Conservation (phyloP, 2,329 filamentous ascomycete species). For the Xylaria sp. region DNA sequence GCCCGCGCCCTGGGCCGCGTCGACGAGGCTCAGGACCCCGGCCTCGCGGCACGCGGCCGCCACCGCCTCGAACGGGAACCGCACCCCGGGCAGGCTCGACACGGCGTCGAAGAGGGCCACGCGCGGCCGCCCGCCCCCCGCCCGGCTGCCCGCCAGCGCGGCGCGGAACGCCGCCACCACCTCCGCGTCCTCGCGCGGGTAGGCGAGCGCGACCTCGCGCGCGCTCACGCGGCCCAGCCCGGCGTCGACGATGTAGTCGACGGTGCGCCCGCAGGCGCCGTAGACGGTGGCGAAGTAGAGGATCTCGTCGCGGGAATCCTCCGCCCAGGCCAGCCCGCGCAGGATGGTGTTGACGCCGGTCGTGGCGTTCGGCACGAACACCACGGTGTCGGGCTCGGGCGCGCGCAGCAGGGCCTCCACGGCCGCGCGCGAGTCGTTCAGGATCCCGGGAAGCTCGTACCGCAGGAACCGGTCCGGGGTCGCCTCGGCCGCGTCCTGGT, state of each 20-base stretch:
- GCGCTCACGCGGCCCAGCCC: conserved; percentile 48
- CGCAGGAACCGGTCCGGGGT: conserved; percentile 77
- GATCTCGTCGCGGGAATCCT: conserved; percentile 75
- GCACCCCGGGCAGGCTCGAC: conserved; percentile 74
- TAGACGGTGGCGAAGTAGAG: conserved; percentile 81
- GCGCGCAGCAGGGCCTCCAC: conserved; percentile 69
- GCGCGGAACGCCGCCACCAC: conserved; percentile 64
- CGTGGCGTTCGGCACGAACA: conserved; percentile 83
- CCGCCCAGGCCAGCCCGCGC: conserved; percentile 69
- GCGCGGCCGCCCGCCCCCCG: conserved; percentile 62
- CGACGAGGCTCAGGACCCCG: conserved; percentile 73
- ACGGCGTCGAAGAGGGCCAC: conserved; percentile 81
- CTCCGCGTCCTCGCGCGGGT: conserved; percentile 71
- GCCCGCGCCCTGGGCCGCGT: conserved; percentile 84
- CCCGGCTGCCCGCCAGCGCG: conserved; percentile 57
- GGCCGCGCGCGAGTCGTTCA: conserved; percentile 66
- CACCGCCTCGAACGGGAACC: conserved; percentile 76
- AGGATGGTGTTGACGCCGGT: conserved; percentile 77
- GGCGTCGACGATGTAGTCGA: conserved; percentile 72
- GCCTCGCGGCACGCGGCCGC: conserved; percentile 65
- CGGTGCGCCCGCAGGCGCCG: conserved; percentile 72
- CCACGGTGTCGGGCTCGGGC: conserved; percentile 65
- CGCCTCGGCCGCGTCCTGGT: conserved; percentile 68
- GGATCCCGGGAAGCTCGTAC: conserved; percentile 62
- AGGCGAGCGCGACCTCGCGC: conserved; percentile 62